Percentiles rank a stretch among this genome's conserved stretches.
Evolutionary conservation across 306 rosid species (phyloP).

Genomic region (Vigna trinervia): DNA sequence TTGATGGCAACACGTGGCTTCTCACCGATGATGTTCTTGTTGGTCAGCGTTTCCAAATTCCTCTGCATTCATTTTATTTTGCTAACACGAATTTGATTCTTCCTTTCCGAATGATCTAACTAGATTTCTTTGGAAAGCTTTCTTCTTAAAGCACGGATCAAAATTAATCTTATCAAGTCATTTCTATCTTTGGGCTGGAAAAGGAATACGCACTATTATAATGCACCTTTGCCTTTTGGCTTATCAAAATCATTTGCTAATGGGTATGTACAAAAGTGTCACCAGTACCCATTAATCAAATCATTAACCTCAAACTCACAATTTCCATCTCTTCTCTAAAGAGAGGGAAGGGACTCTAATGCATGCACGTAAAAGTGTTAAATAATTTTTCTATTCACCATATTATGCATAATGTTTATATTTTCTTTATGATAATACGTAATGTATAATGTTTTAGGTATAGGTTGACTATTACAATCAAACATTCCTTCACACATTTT

Average conservation of each 20-base stretch:
- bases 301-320: background rate
- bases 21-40: constrained; percentile 43
- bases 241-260: background rate
- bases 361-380: too few species aligned
- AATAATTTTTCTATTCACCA: too few species aligned
- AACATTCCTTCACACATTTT: too few species aligned
- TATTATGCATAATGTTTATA: too few species aligned
- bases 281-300: background rate
- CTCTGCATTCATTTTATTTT: constrained; percentile 41
- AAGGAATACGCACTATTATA: background rate
- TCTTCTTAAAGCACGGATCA: constrained; percentile 34
- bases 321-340: background rate
- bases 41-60: constrained; percentile 49
- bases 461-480: too few species aligned
- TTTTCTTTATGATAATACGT: too few species aligned
- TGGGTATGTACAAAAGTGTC: too few species aligned
- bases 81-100: constrained; percentile 52
- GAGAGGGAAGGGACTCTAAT: too few species aligned
- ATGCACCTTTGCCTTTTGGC: background rate
- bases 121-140: constrained; percentile 32
- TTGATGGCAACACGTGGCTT: constrained; percentile 50
- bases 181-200: too few species aligned
- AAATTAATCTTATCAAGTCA: background rate
- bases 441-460: too few species aligned
- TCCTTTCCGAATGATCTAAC: constrained; percentile 36